Evolutionary conservation across 805 yeast genomes (phyloP).

Genomic region (Lachancea quebecensis): DNA sequence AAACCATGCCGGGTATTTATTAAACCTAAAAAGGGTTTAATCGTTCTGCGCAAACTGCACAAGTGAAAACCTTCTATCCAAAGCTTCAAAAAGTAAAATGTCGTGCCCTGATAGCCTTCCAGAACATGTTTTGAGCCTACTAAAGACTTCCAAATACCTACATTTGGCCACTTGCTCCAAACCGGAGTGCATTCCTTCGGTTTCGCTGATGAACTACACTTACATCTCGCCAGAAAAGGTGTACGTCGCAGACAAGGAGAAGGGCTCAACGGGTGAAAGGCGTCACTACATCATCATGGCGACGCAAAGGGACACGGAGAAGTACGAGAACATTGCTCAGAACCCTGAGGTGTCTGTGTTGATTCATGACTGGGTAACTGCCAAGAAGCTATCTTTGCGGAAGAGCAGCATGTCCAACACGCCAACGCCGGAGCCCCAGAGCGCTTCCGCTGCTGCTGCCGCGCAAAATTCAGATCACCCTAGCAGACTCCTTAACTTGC

Average conservation of each 20-base stretch:
- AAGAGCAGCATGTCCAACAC: constrained; percentile 25
- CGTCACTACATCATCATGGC: constrained; percentile 58
- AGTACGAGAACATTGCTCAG: constrained; percentile 56
- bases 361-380: constrained; percentile 86
- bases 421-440: constrained; percentile 20
- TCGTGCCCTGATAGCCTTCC: constrained; percentile 33
- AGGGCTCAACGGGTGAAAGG: constrained; percentile 21
- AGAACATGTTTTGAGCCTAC: constrained; percentile 36
- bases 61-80: too few species aligned
- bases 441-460: constrained; percentile 1
- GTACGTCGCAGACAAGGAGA: constrained; percentile 31
- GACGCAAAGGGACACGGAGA: constrained; percentile 64
- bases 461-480: constrained; percentile 27
- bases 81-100: constrained; percentile 12
- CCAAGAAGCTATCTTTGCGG: constrained; percentile 36
- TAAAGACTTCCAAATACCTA: constrained; percentile 59
- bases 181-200: constrained; percentile 67
- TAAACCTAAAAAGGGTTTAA: too few species aligned
- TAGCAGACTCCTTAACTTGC: constrained; percentile 47
- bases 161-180: constrained; percentile 75
- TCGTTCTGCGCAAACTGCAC: too few species aligned
- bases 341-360: constrained; percentile 79
- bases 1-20: too few species aligned
- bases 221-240: constrained; percentile 42
- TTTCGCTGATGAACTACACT: constrained; percentile 85